A percentile compares a stretch with the other conserved stretches of the same genome.
phyloP scores from a whole-genome alignment of 805 yeast species.

The Myxozyma nipponensis region DNA sequence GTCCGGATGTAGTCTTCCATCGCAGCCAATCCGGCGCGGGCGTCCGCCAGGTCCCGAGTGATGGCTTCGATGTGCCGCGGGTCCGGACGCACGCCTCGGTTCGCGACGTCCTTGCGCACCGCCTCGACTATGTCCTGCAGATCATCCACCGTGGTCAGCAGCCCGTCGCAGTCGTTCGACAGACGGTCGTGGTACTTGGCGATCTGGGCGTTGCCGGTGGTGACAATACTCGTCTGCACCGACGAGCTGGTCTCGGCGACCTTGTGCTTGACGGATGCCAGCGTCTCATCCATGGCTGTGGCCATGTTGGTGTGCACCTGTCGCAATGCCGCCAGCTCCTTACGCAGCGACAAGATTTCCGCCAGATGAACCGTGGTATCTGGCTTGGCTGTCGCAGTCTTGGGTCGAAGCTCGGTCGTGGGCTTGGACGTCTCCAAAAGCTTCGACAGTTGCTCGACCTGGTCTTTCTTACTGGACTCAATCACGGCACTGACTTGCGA shows the following conservation, averaged over 20 bases:
- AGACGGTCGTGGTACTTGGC: constrained; percentile 68
- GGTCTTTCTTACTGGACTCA: too few relatives aligned
- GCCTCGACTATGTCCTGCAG: constrained; percentile 89
- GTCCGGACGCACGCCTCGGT: constrained; percentile 79
- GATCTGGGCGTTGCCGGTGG: constrained; percentile 51
- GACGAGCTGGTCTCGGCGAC: constrained; percentile 34
- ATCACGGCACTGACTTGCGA: constrained; percentile 26
- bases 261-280: constrained; percentile 45
- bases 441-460: too few relatives aligned
- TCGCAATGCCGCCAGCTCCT: constrained; percentile 56
- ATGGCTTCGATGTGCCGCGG: constrained; percentile 67
- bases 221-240: constrained; percentile 17
- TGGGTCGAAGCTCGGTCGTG: constrained; percentile 1
- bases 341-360: constrained; percentile 47
- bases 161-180: constrained; percentile 68
- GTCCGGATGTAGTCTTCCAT: constrained; percentile 59
- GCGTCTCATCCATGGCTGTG: constrained; percentile 42
- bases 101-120: constrained; percentile 83
- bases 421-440: constrained; percentile 10
- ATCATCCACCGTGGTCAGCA: constrained; percentile 81
- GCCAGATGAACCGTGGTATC: constrained; percentile 24
- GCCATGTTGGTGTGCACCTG: constrained; percentile 52
- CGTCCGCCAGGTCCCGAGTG: constrained; percentile 57
- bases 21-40: constrained; percentile 48
- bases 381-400: constrained; percentile 1